Evolutionary conservation across 78 protist species (phyloP).

Genomic region (Dictyostelium intermedium): DNA sequence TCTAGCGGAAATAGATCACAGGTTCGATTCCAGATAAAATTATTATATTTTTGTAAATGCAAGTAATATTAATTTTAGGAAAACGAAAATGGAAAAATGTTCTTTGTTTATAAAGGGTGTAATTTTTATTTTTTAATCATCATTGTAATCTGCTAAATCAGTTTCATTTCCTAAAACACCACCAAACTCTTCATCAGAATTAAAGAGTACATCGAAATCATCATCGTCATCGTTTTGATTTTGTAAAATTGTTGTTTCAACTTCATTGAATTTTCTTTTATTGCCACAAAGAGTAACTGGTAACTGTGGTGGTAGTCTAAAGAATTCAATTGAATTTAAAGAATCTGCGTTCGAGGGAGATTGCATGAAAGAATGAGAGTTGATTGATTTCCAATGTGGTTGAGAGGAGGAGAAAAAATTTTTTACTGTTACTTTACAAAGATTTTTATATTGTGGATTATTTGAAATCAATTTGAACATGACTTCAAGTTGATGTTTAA

Average conservation of each 20-base stretch:
- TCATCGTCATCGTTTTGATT: not conserved
- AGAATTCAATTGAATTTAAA: not conserved
- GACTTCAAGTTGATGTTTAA: not conserved
- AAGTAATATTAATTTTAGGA: too few relatives aligned
- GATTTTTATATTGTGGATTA: not conserved
- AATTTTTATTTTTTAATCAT: too few relatives aligned
- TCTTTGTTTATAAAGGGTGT: too few relatives aligned
- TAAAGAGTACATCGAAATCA: not conserved
- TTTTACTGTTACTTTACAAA: not conserved
- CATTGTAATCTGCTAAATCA: too few relatives aligned
- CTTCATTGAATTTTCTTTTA: not conserved
- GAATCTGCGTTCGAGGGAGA: not conserved
- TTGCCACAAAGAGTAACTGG: not conserved
- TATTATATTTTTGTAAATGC: too few relatives aligned
- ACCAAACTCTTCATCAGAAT: too few relatives aligned
- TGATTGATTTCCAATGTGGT: not conserved
- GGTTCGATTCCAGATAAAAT: too few relatives aligned
- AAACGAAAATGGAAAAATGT: too few relatives aligned
- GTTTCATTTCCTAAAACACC: too few relatives aligned
- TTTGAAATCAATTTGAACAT: not conserved
- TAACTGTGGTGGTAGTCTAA: not conserved
- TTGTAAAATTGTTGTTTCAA: not conserved
- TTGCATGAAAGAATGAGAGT: not conserved
- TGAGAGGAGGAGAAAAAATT: not conserved
- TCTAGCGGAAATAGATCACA: too few relatives aligned